These are phyloP conservation scores for Aspergillus incahuasiensis DNA, from an alignment of 495 filamentous ascomycete genomes.

Conservation along the genomic window DNA sequence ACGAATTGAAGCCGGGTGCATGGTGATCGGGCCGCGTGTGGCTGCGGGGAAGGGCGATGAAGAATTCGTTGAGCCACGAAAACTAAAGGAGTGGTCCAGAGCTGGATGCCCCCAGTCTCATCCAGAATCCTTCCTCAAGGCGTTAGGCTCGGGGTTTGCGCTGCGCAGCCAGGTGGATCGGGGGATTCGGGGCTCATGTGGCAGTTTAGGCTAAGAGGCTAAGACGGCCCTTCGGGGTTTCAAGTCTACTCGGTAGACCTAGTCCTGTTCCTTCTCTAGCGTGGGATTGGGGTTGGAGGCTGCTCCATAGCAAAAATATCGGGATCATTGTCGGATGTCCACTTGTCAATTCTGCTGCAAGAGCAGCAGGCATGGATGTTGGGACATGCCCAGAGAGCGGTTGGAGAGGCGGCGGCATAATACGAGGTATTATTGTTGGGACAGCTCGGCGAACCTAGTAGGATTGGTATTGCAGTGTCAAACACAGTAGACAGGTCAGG, in stretches of 20 bases:
- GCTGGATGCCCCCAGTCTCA: constrained; percentile 7
- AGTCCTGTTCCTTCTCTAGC: constrained; percentile 11
- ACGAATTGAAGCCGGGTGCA: constrained; percentile 1
- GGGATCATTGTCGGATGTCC: constrained; percentile 14
- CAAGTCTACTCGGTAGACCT: constrained; percentile 11
- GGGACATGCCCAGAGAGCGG: background rate
- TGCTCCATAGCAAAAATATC: constrained; percentile 14
- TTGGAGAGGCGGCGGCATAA: background rate
- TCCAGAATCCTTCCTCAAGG: constrained; percentile 24
- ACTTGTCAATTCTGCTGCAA: background rate
- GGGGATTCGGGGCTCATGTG: background rate
- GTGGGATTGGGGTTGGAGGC: background rate
- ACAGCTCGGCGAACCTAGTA: background rate
- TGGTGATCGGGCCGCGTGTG: background rate
- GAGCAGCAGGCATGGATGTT: background rate
- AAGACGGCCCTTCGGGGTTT: constrained; percentile 5
- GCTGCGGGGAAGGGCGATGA: constrained; percentile 15
- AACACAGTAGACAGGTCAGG: background rate
- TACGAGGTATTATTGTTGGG: background rate
- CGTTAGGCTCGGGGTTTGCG: constrained; percentile 10
- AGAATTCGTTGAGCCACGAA: constrained; percentile 3
- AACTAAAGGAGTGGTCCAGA: constrained; percentile 8
- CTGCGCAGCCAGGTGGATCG: background rate
- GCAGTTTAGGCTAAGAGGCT: constrained; percentile 1
- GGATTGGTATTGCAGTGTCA: background rate